Evolutionary conservation across 805 yeast species (phyloP), one percentile per base, ranked within the genome.

Genomic region (Dipodascopsis uninucleata): DNA sequence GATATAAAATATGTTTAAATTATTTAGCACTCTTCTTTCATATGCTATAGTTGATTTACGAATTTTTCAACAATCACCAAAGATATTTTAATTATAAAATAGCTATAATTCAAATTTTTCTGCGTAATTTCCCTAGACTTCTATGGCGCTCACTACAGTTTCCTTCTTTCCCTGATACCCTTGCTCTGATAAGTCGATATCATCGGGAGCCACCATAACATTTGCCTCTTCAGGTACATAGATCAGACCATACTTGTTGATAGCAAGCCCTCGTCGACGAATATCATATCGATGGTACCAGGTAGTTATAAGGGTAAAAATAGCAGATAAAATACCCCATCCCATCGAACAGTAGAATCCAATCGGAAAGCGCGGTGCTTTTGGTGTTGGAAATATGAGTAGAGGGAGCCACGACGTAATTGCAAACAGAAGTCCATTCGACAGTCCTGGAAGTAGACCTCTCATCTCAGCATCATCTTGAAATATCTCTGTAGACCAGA

Each of bases 401-500:
- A 73, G 69, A 2, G 78, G 64, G 26, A 66, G 38, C 62, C 65
- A 65, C 7, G 70, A 64, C 34, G 59, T 61, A 33, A 65, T 57
- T 6, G 64, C 58, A 43, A 54, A 62, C 1, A 63, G 49, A 39
- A 62, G 38, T 4, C 61, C 58, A 33, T 65, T 64, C 21, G 58
- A 65, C 6, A 61, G 56, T 12, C 61, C 66, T 29, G 59, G 56
- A 34, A 59, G 51, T 31, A 61, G 47, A 31, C 52, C 52, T 2
- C 52, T 41, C 28, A 41, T 33, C 52, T 76, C 73, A 3, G 76
- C 70, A 55, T 77, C 78, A 34, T 72, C 68, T 43, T 80, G 67
- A 46, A 78, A 72, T 28, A 77, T 76, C 59, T 76, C 81, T 52
- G 74, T 74, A 40, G 72, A 74, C 80, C 81, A 78, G n/a, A 77